Percentiles rank a stretch among this genome's conserved stretches.
Evolutionary conservation across 2,329 filamentous ascomycete genomes (phyloP).

Genomic region (Diaporthe sp.): DNA sequence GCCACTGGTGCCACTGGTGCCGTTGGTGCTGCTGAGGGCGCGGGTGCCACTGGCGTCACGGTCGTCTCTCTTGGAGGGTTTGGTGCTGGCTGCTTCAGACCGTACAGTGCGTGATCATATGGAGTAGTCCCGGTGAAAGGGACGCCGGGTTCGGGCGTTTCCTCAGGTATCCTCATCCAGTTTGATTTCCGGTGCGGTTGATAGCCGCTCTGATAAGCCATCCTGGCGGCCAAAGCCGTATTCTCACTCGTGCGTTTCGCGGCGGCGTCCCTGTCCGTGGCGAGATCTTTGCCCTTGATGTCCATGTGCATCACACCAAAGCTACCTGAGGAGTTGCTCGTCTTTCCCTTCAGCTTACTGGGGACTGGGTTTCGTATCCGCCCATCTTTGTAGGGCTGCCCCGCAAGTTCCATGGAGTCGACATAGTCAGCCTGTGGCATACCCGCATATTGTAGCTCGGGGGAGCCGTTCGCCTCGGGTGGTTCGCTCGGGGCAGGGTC

Average conservation of each 20-base stretch:
- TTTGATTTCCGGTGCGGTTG: constrained; percentile 40
- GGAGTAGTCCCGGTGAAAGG: constrained; percentile 41
- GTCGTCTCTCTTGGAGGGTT: constrained; percentile 35
- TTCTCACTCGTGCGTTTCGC: constrained; percentile 74
- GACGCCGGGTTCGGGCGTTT: constrained; percentile 29
- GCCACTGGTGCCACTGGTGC: neutral
- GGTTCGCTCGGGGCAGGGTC: constrained; percentile 21
- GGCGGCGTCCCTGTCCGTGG: constrained; percentile 64
- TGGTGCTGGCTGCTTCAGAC: constrained; percentile 34
- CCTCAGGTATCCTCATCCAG: constrained; percentile 40
- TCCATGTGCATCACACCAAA: constrained; percentile 76
- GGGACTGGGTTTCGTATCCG: constrained; percentile 71
- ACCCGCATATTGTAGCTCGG: constrained; percentile 35
- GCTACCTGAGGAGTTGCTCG: constrained; percentile 69
- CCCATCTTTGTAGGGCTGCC: constrained; percentile 57
- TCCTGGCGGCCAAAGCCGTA: constrained; percentile 70
- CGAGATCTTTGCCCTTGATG: constrained; percentile 58
- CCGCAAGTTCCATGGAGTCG: constrained; percentile 44
- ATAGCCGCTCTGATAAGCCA: constrained; percentile 68
- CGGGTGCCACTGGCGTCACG: constrained; percentile 7
- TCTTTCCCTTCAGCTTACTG: constrained; percentile 72
- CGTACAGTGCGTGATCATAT: constrained; percentile 39
- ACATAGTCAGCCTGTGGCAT: constrained; percentile 45
- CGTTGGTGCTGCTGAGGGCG: constrained; percentile 44
- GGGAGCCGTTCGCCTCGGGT: constrained; percentile 23